A percentile compares a stretch with the other conserved stretches of the same genome.
Conservation (phyloP, 139 green algal species). For the Volvox africanus region DNA sequence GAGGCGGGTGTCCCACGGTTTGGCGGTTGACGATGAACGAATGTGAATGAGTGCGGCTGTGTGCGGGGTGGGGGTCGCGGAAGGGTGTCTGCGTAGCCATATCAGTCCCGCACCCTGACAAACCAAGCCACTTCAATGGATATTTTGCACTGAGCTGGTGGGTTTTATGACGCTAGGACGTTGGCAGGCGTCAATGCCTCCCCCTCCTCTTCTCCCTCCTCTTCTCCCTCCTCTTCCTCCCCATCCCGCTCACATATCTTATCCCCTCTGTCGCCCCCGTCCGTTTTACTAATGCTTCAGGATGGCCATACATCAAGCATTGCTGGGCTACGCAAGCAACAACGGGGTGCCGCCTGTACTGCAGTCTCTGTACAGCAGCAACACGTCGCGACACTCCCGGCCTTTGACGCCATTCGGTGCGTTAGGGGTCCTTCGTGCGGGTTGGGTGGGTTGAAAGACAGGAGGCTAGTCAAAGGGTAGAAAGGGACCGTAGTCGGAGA, state of each 20-base stretch:
- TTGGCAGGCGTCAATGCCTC: background rate
- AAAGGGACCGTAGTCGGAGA: no score
- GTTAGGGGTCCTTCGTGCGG: background rate
- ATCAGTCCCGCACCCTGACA: no score
- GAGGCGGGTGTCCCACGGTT: background rate
- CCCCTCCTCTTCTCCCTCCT: background rate
- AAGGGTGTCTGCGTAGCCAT: no score
- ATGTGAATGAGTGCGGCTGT: no score
- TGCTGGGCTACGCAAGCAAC: slow-evolving; percentile 12
- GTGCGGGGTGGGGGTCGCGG: no score
- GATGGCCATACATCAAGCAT: background rate
- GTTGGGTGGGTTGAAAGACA: background rate
- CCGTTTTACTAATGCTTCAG: background rate
- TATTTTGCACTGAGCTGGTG: no score
- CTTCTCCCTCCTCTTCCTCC: background rate
- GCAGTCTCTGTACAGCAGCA: slow-evolving; percentile 17
- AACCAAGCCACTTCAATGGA: no score
- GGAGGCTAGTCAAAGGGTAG: no score
- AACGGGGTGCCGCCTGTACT: background rate
- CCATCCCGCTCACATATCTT: no score
- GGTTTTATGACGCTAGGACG: no score
- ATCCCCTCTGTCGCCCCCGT: background rate
- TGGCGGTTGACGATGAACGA: background rate
- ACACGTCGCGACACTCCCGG: background rate
- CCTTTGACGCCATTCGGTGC: background rate